Evolutionary conservation across 345 rosid genomes (phyloP).

Genomic region (Rhodomyrtus tomentosa): DNA sequence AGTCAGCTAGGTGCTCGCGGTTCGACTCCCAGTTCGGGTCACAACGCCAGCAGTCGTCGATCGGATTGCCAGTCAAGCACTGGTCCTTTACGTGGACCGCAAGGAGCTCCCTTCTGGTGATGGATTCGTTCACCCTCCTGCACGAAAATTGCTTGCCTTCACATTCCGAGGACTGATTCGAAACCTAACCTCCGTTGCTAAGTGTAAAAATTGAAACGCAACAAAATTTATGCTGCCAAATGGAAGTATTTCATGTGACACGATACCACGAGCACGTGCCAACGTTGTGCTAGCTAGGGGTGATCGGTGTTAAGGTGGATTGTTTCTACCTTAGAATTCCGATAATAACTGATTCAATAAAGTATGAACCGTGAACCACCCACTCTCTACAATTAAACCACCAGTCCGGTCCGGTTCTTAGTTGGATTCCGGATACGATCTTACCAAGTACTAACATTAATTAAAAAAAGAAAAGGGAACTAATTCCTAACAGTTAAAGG

Average conservation of each 20-base stretch:
- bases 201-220: neutral
- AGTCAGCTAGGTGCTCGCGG: constrained; percentile 5
- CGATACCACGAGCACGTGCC: too few relatives aligned
- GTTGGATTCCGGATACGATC: too few relatives aligned
- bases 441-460: too few relatives aligned
- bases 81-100: neutral
- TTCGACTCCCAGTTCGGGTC: constrained; percentile 2
- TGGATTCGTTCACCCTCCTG: constrained; percentile 8
- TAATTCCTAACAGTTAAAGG: too few relatives aligned
- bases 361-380: too few relatives aligned
- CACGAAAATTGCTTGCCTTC: neutral
- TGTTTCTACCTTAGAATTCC: too few relatives aligned
- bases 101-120: constrained; percentile 1
- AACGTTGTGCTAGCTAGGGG: too few relatives aligned
- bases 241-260: neutral
- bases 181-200: neutral
- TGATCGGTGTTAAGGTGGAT: too few relatives aligned
- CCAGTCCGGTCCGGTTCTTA: too few relatives aligned
- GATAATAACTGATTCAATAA: too few relatives aligned
- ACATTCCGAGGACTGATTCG: neutral
- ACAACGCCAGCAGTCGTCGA: constrained; percentile 10
- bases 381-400: too few relatives aligned
- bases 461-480: too few relatives aligned
- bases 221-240: neutral
- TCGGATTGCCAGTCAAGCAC: constrained; percentile 7